Base-by-base conservation (phyloP, 148 eudicot species). In the Vaccinium darrowii region DNA sequence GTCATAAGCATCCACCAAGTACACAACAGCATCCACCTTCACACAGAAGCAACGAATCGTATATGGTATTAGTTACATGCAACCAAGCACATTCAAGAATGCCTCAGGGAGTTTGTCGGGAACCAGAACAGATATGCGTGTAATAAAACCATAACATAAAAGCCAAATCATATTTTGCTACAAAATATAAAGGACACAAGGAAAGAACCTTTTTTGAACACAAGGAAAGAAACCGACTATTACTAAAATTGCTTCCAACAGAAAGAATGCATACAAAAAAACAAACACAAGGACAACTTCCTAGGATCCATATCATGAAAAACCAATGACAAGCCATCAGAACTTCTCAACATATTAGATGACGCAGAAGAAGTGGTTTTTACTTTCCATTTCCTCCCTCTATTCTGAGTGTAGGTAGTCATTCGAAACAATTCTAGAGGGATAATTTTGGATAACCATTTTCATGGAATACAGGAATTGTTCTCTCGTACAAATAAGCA, bases 21-120 rank as follows among this genome's bases (percentile, higher is more conserved):
- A 89, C 56, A 89, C 89, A 16, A 89, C 91, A 47, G 91, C 91
- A 65, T 89, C 91, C 83, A 89, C 91, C 91, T 89, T 56, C 83
- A 82, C 63, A 69, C 72, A 49, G 43, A 84, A 52, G 72, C 71
- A 21, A 57, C 19, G 10, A 21, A 39, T 51, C 1, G 2, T 23
- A 23, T 23, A 3, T 23, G 72, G 23, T 84, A 18, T 23, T 56
- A 75, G 50, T 43, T 13, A 23, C 51, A 54, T 47, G 51, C 25
- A 15, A 65, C 51, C 76, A 8, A 18, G 39, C n/a, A 3, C 47
- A 62, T n/a, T 39, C 14, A 6, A 58, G 33, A 65, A 27, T 0
- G 1, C 71, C 71, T 57, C 18, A 25, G 23, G 67, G n/a, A 52
- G 67, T 23, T 19, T 21, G 23, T 60, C 10, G 67, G 67, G 47